Evolutionary conservation across 495 filamentous ascomycete genomes (phyloP).

Genomic region (Usnea hakonensis): DNA sequence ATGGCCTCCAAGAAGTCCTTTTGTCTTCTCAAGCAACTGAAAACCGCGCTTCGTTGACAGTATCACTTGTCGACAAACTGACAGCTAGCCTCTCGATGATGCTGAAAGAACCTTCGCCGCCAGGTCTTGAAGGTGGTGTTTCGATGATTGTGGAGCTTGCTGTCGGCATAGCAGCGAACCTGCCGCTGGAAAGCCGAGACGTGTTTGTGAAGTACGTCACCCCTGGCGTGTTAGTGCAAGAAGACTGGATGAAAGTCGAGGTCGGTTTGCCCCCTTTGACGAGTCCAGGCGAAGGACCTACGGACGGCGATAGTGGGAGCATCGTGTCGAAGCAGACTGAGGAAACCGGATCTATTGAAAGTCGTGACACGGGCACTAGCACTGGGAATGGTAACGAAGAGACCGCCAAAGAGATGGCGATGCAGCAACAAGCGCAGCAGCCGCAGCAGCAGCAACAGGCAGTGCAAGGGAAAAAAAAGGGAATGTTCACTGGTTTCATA

Average conservation of each 20-base stretch:
- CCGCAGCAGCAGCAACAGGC: conserved; percentile 11
- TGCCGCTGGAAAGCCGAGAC: conserved; percentile 87
- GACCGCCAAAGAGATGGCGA: not conserved
- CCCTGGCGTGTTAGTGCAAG: conserved; percentile 59
- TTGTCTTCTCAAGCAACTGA: conserved; percentile 55
- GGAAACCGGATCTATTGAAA: conserved; percentile 32
- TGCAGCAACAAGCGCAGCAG: conserved; percentile 12
- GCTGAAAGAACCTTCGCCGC: conserved; percentile 64
- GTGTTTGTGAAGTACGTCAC: conserved; percentile 77
- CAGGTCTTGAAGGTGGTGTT: conserved; percentile 71
- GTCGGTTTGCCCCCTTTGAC: conserved; percentile 65
- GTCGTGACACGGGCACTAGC: conserved; percentile 28
- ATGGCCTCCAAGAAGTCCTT: conserved; percentile 72
- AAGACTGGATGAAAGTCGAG: conserved; percentile 78
- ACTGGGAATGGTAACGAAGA: conserved; percentile 12
- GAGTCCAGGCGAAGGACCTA: conserved; percentile 36
- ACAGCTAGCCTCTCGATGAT: conserved; percentile 60
- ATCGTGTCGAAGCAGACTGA: conserved; percentile 28
- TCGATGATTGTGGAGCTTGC: conserved; percentile 92
- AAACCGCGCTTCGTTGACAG: conserved; percentile 57
- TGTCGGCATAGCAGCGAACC: conserved; percentile 73
- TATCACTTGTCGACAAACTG: conserved; percentile 61
- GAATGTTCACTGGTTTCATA: conserved; percentile 46
- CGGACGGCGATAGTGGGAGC: conserved; percentile 40
- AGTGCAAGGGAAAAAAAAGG: conserved; percentile 33